Conservation (phyloP, 371 early-diverging fungal genomes). For the Apophysomyces elegans region DNA sequence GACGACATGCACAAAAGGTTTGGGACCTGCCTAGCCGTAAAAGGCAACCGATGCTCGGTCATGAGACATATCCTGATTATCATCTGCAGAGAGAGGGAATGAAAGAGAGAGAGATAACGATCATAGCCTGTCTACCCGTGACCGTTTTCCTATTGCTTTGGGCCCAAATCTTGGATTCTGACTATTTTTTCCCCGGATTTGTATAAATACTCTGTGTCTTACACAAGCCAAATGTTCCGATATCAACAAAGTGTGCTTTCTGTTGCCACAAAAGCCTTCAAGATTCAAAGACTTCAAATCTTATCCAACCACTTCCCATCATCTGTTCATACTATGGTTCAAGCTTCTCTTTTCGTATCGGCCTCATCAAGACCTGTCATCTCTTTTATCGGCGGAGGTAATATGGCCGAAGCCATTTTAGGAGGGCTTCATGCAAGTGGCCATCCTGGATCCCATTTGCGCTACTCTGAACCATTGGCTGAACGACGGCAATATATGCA, state of each 20-base stretch:
- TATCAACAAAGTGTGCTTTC: neutral
- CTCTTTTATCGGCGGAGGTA: slow-evolving; percentile 90
- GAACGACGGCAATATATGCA: slow-evolving; percentile 70
- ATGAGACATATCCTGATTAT: neutral
- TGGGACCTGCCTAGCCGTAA: slow-evolving; percentile 6
- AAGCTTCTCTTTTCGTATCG: neutral
- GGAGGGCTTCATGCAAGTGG: slow-evolving; percentile 82
- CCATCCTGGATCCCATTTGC: slow-evolving; percentile 67
- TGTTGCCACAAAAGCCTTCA: neutral
- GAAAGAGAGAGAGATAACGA: neutral
- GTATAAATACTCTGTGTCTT: neutral
- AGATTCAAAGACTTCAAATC: slow-evolving; percentile 7
- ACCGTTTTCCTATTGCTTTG: too few species aligned
- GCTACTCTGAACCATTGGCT: slow-evolving; percentile 83
- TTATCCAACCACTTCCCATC: slow-evolving; percentile 5
- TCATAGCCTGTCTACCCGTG: too few species aligned
- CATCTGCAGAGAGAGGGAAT: neutral
- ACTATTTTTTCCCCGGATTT: neutral
- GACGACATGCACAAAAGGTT: slow-evolving; percentile 13
- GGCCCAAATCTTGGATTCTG: neutral
- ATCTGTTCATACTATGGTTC: neutral
- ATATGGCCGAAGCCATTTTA: slow-evolving; percentile 93
- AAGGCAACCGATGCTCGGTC: slow-evolving; percentile 9
- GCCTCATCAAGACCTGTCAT: slow-evolving; percentile 35
- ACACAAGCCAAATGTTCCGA: neutral